Evolutionary conservation across 1,284 basidiomycete species (phyloP).

Genomic region (Paramarasmius palmivorus): DNA sequence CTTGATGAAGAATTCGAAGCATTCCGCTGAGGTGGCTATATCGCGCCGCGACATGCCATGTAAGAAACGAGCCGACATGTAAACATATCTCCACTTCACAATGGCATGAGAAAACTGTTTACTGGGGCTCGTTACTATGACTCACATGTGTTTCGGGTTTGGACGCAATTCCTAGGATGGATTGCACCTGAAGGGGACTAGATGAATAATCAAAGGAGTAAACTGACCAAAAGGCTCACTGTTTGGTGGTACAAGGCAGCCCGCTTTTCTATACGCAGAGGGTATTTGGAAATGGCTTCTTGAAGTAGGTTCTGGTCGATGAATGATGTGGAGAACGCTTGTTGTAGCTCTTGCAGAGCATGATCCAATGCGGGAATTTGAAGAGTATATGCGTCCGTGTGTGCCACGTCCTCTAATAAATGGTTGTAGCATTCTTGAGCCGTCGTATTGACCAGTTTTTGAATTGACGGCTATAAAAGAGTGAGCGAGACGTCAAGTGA

Average conservation of each 20-base stretch:
- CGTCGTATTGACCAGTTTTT: constrained; percentile 79
- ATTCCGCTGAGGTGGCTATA: constrained; percentile 57
- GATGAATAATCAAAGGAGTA: neutral
- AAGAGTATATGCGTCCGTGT: constrained; percentile 59
- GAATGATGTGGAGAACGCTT: constrained; percentile 46
- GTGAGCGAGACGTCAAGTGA: too few species aligned
- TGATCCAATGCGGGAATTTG: constrained; percentile 44
- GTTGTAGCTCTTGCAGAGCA: constrained; percentile 46
- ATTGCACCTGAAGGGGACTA: constrained; percentile 45
- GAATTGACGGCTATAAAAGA: constrained; percentile 76
- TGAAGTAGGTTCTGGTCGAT: constrained; percentile 45
- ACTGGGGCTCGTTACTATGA: constrained; percentile 14
- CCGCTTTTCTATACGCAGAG: constrained; percentile 42
- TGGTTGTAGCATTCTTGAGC: constrained; percentile 66
- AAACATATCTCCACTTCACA: constrained; percentile 85
- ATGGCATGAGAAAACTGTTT: constrained; percentile 9
- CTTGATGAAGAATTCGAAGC: constrained; percentile 71
- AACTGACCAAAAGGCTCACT: constrained; percentile 40
- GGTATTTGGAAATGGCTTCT: constrained; percentile 41
- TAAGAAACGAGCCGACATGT: constrained; percentile 78
- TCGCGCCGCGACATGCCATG: constrained; percentile 78
- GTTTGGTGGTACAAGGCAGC: constrained; percentile 47
- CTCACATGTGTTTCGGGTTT: constrained; percentile 73
- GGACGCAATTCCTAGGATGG: constrained; percentile 69
- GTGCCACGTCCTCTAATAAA: constrained; percentile 62